phyloP scores from a whole-genome alignment of 2,329 filamentous ascomycete genomes.

The Diaporthe sp. region DNA sequence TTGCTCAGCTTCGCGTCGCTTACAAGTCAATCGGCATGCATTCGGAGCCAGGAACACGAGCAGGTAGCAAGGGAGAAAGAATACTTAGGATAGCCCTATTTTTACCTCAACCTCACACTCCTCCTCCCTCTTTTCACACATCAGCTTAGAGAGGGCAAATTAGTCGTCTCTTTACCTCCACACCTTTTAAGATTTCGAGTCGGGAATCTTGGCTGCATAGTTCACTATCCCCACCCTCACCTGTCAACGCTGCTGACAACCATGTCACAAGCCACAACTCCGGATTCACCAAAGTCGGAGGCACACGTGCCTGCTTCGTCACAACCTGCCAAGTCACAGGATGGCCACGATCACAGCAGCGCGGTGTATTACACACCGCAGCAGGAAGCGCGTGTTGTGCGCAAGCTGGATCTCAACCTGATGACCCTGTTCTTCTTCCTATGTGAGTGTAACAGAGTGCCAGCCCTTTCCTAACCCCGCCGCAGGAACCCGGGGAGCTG shows the following conservation, averaged over 20 bases:
- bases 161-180: neutral
- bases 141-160: neutral
- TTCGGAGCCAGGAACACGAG: neutral
- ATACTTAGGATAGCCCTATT: neutral
- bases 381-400: neutral
- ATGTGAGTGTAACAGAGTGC: neutral
- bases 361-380: neutral
- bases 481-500: neutral
- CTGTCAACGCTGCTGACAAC: neutral
- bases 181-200: neutral
- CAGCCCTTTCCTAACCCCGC: no score
- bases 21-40: neutral
- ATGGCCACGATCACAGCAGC: neutral
- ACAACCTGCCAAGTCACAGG: neutral
- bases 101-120: neutral
- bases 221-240: neutral
- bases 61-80: neutral
- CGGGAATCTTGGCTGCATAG: constrained; percentile 3
- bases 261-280: neutral
- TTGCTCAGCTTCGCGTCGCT: neutral
- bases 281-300: neutral
- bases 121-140: neutral
- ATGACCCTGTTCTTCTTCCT: constrained; percentile 12
- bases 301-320: neutral
- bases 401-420: constrained; percentile 11